Base-by-base conservation (phyloP, 129 eudicot species). In the Centrapalus pauciflorus region DNA sequence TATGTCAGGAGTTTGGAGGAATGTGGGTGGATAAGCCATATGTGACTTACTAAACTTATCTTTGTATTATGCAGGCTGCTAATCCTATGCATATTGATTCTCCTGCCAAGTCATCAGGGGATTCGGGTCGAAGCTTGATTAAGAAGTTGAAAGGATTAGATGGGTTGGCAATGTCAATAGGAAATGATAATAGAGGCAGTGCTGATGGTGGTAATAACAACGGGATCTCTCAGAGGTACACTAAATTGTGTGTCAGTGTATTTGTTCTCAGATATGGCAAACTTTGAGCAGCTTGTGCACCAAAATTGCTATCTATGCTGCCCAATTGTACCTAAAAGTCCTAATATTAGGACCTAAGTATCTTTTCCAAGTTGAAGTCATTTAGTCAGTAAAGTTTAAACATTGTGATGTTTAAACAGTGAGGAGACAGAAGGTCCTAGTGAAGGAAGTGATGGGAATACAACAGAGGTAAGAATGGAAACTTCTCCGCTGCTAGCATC, bases 81-180 rank as follows among this genome's bases (percentile, higher is more conserved):
- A 75, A 74, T 68, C 83, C 96, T 28, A 40, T 79, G 69, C 81
- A 66, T 68, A 61, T 76, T 66, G 96, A 92, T 26, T 33, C 98
- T 32, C 95, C 83, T 54, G 76, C 79, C 49, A 92, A 92, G 85
- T 85, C 96, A 67, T 55, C 92, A 26, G 91, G 77, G 40, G 81
- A 82, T 76, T 67, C 81, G 0, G 89, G 81, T 27, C 77, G 65
- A 71, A 82, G 95, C 61, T 73, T 83, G 43, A 69, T 81, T 63
- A 88, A 85, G 73, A 88, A 92, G 69, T 66, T 88, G 69, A 88
- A 93, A 83, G 87, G 82, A 64, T 74, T 76, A 76, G 87, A 86
- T 78, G 98, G 90, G 75, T 81, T 93, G 32, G 89, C 87, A 63
- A 93, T 88, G 86, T 88, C 98, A 46, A 73, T 88, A 45, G 96